Conservation (phyloP, 441 rosid species). For the Heliophila coronopifolia region DNA sequence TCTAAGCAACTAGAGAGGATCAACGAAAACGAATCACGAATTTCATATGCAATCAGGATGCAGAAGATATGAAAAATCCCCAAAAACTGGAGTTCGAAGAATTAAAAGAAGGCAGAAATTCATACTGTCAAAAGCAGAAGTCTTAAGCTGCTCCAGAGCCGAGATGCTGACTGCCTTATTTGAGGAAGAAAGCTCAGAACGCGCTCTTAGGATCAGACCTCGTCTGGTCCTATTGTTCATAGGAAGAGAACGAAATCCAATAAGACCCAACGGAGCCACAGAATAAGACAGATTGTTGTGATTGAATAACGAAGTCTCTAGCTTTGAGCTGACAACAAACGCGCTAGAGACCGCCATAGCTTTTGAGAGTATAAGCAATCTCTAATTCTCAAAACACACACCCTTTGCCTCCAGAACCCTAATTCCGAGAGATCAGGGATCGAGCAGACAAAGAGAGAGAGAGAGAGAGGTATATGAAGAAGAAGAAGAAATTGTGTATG, state of each 20-base stretch:
- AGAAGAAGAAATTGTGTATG: not conserved
- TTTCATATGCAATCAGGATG: too few relatives aligned
- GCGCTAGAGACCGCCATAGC: conserved; percentile 57
- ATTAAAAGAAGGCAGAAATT: too few relatives aligned
- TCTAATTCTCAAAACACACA: not conserved
- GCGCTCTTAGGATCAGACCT: not conserved
- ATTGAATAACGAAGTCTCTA: conserved; percentile 39
- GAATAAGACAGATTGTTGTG: conserved; percentile 24
- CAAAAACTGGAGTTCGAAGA: too few relatives aligned
- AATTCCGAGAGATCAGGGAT: conserved; percentile 19
- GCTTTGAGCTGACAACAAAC: conserved; percentile 35
- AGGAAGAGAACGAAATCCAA: too few relatives aligned
- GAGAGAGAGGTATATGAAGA: not conserved
- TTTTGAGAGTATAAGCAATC: not conserved
- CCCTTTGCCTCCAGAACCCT: conserved; percentile 6
- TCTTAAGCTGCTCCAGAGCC: not conserved
- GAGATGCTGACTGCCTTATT: not conserved
- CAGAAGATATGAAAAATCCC: too few relatives aligned
- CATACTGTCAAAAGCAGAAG: not conserved
- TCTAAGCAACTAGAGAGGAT: too few relatives aligned
- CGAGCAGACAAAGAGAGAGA: conserved; percentile 19
- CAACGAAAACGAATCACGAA: too few relatives aligned
- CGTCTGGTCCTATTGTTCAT: too few relatives aligned
- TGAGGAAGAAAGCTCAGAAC: not conserved
- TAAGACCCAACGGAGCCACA: too few relatives aligned